Evolutionary conservation across 768 basidiomycete genomes (phyloP).

Genomic region (Hygrophoropsis aurantiaca): DNA sequence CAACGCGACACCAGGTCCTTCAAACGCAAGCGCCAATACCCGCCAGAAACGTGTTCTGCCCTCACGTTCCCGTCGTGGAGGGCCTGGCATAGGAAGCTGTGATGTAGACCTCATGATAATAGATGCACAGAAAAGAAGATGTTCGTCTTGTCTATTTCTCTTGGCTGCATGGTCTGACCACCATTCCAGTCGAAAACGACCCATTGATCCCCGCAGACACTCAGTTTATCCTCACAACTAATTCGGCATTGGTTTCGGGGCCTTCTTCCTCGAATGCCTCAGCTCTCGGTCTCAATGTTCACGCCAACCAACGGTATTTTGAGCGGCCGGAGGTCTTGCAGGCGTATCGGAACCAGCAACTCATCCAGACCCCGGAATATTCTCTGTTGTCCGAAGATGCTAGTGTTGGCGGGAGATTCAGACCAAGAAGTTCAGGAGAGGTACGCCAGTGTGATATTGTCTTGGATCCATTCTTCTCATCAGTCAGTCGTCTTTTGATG

Average conservation of each 20-base stretch:
- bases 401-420: constrained; percentile 64
- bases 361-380: constrained; percentile 81
- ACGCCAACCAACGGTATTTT: constrained; percentile 72
- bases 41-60: constrained; percentile 81
- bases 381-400: constrained; percentile 45
- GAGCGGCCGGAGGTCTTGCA: constrained; percentile 74
- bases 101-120: constrained; percentile 83
- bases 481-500: constrained; percentile 1
- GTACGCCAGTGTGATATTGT: constrained; percentile 43
- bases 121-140: constrained; percentile 74
- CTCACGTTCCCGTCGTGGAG: constrained; percentile 76
- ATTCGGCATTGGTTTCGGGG: constrained; percentile 51
- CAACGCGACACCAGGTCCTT: constrained; percentile 26
- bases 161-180: constrained; percentile 18
- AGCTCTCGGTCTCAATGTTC: constrained; percentile 49
- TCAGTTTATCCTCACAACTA: constrained; percentile 72
- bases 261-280: constrained; percentile 35
- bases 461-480: background rate
- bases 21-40: constrained; percentile 33
- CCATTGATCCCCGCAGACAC: constrained; percentile 68
- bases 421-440: constrained; percentile 68
- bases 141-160: constrained; percentile 43
- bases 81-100: constrained; percentile 76
- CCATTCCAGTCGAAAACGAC: constrained; percentile 61
- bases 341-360: constrained; percentile 64